Conservation (phyloP, 2,329 filamentous ascomycete genomes). For the Bipolaris victoriae region DNA sequence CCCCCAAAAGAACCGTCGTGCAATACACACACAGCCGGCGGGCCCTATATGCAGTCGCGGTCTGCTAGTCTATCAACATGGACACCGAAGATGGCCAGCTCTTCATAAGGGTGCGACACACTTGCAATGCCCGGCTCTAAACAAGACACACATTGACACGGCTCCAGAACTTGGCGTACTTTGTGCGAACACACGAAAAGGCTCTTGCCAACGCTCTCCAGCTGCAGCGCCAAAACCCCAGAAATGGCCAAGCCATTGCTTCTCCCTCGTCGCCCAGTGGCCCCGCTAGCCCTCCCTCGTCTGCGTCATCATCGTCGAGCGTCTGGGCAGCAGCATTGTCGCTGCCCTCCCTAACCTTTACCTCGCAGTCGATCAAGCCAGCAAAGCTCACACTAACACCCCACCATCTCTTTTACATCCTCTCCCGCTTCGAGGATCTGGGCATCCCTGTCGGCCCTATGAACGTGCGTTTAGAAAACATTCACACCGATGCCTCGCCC, state of each 20-base stretch:
- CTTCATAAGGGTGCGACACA: slow-evolving; percentile 76
- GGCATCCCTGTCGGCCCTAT: slow-evolving; percentile 90
- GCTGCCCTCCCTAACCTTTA: slow-evolving; percentile 81
- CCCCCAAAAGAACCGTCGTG: slow-evolving; percentile 8
- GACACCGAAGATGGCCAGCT: slow-evolving; percentile 88
- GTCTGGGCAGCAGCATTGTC: slow-evolving; percentile 83
- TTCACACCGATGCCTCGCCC: slow-evolving; percentile 84
- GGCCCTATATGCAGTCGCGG: slow-evolving; percentile 44
- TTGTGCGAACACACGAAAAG: slow-evolving; percentile 96
- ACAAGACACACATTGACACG: slow-evolving; percentile 37
- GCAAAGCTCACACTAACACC: slow-evolving; percentile 91
- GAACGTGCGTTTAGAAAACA: slow-evolving; percentile 93
- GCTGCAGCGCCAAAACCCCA: slow-evolving; percentile 73
- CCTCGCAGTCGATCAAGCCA: slow-evolving; percentile 83
- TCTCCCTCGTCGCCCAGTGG: slow-evolving; percentile 49
- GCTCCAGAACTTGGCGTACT: slow-evolving; percentile 85
- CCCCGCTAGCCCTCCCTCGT: slow-evolving; percentile 55
- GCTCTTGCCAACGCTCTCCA: slow-evolving; percentile 95
- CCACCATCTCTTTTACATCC: slow-evolving; percentile 94
- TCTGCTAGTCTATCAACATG: slow-evolving; percentile 58
- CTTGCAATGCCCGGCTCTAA: neutral
- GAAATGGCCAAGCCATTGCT: slow-evolving; percentile 63
- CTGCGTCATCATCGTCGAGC: slow-evolving; percentile 69
- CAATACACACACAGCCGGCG: slow-evolving; percentile 7
- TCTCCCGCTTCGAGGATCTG: slow-evolving; percentile 93